Evolutionary conservation across 2,329 filamentous ascomycete genomes (phyloP), one percentile per base, ranked within the genome.

Genomic region (Teratosphaeria zuluensis): DNA sequence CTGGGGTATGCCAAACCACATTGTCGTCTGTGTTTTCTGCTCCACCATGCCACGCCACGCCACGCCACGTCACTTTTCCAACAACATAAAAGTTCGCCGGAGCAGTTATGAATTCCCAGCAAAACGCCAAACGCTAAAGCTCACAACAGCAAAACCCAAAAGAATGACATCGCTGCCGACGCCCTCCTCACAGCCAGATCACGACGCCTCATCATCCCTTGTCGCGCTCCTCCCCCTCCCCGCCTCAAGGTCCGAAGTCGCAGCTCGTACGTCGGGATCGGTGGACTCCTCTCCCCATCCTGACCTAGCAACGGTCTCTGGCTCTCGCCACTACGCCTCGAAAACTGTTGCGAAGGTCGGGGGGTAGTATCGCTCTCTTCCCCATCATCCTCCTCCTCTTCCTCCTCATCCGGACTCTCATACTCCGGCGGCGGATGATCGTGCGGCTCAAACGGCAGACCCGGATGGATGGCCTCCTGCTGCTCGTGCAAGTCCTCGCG

Each of bases 181-280:
- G 33, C n/a, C n/a, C n/a, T n/a, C n/a, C n/a, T n/a, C n/a, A n/a
- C n/a, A n/a, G n/a, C n/a, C n/a, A n/a, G 14, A 38, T 38, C 33
- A 38, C 9, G 32, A 9, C 38, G n/a, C n/a, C 9, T 19, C 16
- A 7, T 12, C 52, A 12, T 8, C 11, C 28, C 52, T 16, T 5
- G 66, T 65, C 30, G 64, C 65, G 52, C 68, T 66, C 33, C 68
- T 58, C 9, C 67, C 68, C 60, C 68, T 58, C 8, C 64, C 66
- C 28, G 65, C 63, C 48, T 64, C 63, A 19, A 64, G 59, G 51
- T 68, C 67, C 54, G 64, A 61, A 16, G 91, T 79, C 1, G 89
- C 90, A 60, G 89, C 89, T 85, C 89, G 70, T 95, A 95, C 67
- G 84, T 92, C 1, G 90, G 90, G 63, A 94, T 91, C 0, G 90